Conservation (phyloP, 2,329 filamentous ascomycete species). For the Alternaria panax region DNA sequence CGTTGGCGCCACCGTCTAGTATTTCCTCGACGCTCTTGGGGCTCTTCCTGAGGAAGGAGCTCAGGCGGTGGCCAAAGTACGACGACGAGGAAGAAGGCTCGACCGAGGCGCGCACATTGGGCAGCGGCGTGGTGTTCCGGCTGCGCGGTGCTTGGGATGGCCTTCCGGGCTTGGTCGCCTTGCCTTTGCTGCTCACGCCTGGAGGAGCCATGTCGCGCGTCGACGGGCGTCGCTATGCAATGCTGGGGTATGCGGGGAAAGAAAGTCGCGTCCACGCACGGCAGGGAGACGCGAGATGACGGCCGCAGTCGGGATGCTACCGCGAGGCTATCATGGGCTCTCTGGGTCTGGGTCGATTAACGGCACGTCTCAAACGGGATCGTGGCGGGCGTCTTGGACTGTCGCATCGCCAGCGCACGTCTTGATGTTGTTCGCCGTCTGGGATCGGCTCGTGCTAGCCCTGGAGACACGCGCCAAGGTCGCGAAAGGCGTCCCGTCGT, state of each 20-base stretch:
- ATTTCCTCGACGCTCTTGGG: conserved; percentile 73
- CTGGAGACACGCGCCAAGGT: neutral
- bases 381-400: neutral
- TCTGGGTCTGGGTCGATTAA: neutral
- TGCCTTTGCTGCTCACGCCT: conserved; percentile 55
- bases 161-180: conserved; percentile 57
- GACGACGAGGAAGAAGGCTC: conserved; percentile 52
- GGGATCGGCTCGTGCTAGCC: neutral
- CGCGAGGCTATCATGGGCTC: neutral
- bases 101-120: conserved; percentile 59
- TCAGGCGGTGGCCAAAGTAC: conserved; percentile 67
- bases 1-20: conserved; percentile 67
- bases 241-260: conserved; percentile 19
- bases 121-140: conserved; percentile 78
- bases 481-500: neutral
- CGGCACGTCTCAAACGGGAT: neutral
- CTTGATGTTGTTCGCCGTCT: neutral
- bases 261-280: conserved; percentile 12
- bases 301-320: neutral
- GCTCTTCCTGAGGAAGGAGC: conserved; percentile 63
- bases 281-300: neutral
- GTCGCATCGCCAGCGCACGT: neutral
- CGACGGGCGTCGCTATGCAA: conserved; percentile 3
- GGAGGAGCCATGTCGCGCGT: conserved; percentile 42
- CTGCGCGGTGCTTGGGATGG: conserved; percentile 58